Conservation (phyloP, 305 asterid genomes). For the Fraxinus angustifolia region DNA sequence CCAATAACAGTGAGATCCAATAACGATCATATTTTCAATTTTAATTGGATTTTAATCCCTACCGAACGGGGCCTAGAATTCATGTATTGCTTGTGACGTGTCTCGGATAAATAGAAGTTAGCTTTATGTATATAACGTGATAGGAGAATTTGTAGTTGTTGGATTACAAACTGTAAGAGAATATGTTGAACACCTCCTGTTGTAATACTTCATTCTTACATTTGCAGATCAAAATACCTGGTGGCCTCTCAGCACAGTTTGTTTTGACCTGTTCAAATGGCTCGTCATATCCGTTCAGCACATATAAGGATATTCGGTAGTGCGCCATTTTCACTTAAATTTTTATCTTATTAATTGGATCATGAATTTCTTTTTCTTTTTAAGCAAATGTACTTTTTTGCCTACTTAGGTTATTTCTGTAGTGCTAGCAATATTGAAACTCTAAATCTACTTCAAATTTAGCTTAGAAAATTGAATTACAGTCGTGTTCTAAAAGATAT, state of each 20-base stretch:
- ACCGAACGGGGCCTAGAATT: no score
- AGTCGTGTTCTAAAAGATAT: neutral
- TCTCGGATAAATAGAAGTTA: neutral
- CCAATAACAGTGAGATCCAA: no score
- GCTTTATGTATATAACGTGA: neutral
- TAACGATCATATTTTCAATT: no score
- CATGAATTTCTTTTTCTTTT: neutral
- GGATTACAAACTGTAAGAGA: neutral
- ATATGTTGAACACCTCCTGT: neutral
- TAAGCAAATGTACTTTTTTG: neutral
- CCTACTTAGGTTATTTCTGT: neutral
- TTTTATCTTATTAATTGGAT: neutral
- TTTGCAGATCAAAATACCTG: slow-evolving; percentile 82
- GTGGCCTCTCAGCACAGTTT: slow-evolving; percentile 74
- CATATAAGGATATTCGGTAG: slow-evolving; percentile 45
- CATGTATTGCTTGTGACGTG: neutral
- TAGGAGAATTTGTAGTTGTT: neutral
- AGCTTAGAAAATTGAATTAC: neutral
- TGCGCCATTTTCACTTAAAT: neutral
- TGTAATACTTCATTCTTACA: slow-evolving; percentile 12
- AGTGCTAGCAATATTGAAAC: neutral
- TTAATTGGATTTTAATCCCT: no score
- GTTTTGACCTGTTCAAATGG: slow-evolving; percentile 74
- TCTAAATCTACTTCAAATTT: neutral
- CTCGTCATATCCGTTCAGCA: slow-evolving; percentile 73